Percentiles rank a stretch among this genome's conserved stretches.
These are phyloP conservation scores for Arthrobotrys entomopaga DNA, from an alignment of 2,329 filamentous ascomycete species.

Conservation along the genomic window DNA sequence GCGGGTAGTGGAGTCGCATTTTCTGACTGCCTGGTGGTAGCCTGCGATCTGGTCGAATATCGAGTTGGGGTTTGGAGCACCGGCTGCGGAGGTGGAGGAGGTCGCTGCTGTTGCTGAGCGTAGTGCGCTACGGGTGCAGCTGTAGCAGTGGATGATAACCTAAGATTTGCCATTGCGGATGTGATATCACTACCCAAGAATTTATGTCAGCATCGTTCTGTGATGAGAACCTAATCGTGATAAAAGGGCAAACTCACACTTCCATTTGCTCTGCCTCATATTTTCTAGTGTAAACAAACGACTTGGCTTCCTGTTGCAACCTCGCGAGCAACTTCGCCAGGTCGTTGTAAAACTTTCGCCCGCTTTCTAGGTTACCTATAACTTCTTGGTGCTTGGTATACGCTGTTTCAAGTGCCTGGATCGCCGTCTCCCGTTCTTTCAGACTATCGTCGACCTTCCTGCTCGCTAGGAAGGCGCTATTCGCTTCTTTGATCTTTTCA, in stretches of 20 bases:
- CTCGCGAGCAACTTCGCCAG: conserved; percentile 84
- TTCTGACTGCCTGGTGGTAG: conserved; percentile 60
- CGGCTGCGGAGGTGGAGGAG: conserved; percentile 63
- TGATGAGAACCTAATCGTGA: not conserved
- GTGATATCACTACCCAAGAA: conserved; percentile 7
- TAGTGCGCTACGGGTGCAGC: conserved; percentile 45
- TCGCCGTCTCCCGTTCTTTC: conserved; percentile 81
- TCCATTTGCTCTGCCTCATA: conserved; percentile 83
- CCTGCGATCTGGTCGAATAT: conserved; percentile 71
- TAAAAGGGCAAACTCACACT: conserved; percentile 67
- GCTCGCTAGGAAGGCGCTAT: conserved; percentile 79
- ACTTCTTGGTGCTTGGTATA: conserved; percentile 98
- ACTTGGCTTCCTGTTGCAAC: conserved; percentile 82
- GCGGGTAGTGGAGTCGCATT: conserved; percentile 70
- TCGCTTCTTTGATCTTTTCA: conserved; percentile 76
- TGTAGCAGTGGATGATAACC: conserved; percentile 33
- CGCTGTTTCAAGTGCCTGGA: conserved; percentile 88
- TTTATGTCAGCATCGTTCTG: conserved; percentile 43
- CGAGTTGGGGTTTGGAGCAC: conserved; percentile 60
- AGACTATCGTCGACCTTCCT: conserved; percentile 74
- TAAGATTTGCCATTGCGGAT: conserved; percentile 30
- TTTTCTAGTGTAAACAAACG: conserved; percentile 81
- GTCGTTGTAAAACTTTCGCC: conserved; percentile 96
- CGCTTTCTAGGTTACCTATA: conserved; percentile 87
- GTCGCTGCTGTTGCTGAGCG: conserved; percentile 48